Evolutionary conservation across 1,284 basidiomycete genomes (phyloP).

Genomic region (Ustilago vetiveriae): DNA sequence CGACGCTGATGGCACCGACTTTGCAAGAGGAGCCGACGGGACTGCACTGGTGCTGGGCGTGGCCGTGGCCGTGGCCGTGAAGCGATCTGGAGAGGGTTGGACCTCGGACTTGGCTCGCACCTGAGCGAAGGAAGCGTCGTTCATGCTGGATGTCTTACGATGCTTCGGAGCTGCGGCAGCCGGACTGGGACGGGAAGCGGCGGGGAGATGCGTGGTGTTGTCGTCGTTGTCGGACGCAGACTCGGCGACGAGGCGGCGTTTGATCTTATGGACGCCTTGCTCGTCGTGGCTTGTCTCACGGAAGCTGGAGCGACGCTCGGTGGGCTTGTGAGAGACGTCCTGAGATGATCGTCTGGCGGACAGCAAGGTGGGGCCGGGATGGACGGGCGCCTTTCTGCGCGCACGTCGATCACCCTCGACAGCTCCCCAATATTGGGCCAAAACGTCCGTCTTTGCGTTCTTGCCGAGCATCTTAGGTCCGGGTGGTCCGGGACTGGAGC

Average conservation of each 20-base stretch:
- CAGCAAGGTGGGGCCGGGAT: constrained; percentile 36
- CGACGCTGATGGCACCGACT: constrained; percentile 19
- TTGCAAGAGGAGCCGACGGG: constrained; percentile 7
- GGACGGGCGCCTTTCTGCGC: constrained; percentile 40
- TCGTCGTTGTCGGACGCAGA: constrained; percentile 43
- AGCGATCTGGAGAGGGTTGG: constrained; percentile 17
- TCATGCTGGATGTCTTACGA: constrained; percentile 47
- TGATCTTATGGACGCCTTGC: constrained; percentile 15
- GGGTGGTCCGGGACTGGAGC: constrained; percentile 43
- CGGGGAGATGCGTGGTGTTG: constrained; percentile 1
- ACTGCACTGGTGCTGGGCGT: constrained; percentile 4
- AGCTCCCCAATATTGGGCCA: constrained; percentile 65
- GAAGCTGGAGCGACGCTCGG: constrained; percentile 40
- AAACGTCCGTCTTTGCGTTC: constrained; percentile 61
- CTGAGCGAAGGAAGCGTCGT: constrained; percentile 21
- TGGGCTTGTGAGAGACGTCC: constrained; percentile 20
- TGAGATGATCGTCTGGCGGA: constrained; percentile 24
- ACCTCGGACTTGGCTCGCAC: constrained; percentile 18
- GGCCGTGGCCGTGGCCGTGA: constrained; percentile 8
- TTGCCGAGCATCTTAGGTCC: constrained; percentile 66
- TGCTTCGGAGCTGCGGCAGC: constrained; percentile 17
- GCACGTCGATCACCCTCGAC: constrained; percentile 53
- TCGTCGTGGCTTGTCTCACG: constrained; percentile 30
- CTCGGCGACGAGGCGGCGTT: constrained; percentile 38
- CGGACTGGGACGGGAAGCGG: constrained; percentile 3